Base-by-base conservation (phyloP, 1,284 basidiomycete genomes). In the Cryptococcus hybrid region DNA sequence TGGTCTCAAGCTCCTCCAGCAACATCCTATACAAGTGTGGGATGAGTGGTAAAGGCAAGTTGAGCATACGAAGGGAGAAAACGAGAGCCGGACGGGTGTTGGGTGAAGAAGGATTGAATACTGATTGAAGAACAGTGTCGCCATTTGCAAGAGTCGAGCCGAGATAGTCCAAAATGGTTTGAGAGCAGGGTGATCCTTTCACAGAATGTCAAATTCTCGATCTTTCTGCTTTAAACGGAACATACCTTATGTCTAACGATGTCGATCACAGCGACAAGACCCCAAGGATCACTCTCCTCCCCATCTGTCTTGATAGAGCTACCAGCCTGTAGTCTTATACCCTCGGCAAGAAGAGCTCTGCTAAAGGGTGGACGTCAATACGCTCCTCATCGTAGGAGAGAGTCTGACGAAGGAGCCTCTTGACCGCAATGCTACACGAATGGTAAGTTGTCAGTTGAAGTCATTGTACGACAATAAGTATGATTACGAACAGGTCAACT, bases 251-350 rank as follows among this genome's bases (percentile, higher is more conserved):
- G 84, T n/a, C 84, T 79, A 60, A 86, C 84, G 80, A 93, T 82
- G 70, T 93, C 91, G 13, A 95, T 71, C 43, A 89, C 88, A 3
- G 88, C 91, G 51, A 95, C 77, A 55, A 92, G 79, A 1, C 90
- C 90, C 70, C 87, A 92, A n/a, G 92, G 91, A 79, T 94, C 91
- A 64, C 87, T 89, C 68, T 92, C 89, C 53, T 84, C 83, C 7
- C 92, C 92, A 69, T 95, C 92, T 13, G 88, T 90, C 79, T 96
- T 96, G 70, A 96, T 86, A 0, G 90, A 92, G 36, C 88, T 89
- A n/a, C 92, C 92, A 0, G 71, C 68, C 5, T 58, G 58, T 44
- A 73, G 51, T n/a, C 74, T 58, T 7, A 92, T 84, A 3, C 84
- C 82, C 49, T 77, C 71, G 8, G 64, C 63, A 15, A 92, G 78